Conservation (phyloP, 345 rosid species). For the Garcia nutans region DNA sequence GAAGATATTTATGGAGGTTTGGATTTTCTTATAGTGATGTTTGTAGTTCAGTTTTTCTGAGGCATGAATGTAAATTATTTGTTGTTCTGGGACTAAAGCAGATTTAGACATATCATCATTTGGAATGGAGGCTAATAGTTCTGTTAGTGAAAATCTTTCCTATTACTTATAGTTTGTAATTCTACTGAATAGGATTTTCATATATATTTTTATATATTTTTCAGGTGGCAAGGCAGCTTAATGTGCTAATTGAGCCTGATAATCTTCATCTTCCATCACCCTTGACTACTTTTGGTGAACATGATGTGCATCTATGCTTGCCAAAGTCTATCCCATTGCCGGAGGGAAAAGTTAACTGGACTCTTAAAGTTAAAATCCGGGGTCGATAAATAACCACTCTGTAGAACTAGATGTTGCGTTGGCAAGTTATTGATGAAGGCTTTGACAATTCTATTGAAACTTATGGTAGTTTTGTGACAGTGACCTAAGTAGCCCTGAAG, state of each 20-base stretch:
- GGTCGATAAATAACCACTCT: constrained; percentile 43
- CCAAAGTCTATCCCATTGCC: constrained; percentile 82
- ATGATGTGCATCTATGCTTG: constrained; percentile 68
- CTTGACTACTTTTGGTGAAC: constrained; percentile 67
- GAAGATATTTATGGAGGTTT: no score
- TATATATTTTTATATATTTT: not conserved
- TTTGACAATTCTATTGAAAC: not conserved
- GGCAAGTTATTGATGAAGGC: not conserved
- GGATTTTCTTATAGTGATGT: no score
- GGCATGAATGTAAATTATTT: no score
- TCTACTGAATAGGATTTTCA: not conserved
- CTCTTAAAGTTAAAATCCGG: constrained; percentile 70
- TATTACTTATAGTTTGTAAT: not conserved
- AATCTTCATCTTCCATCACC: constrained; percentile 61
- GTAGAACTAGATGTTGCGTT: not conserved
- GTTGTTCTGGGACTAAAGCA: no score
- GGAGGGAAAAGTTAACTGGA: constrained; percentile 76
- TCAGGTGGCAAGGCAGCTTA: constrained; percentile 85
- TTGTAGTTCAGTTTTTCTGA: no score
- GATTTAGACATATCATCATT: no score
- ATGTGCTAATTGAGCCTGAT: constrained; percentile 69
- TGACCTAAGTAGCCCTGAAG: not conserved
- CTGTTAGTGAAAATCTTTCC: not conserved
- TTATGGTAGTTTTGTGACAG: not conserved
- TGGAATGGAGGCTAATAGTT: no score